Percentiles rank a stretch among this genome's conserved stretches.
Evolutionary conservation across 1,284 basidiomycete species (phyloP).

Genomic region (Volvariella volvacea): DNA sequence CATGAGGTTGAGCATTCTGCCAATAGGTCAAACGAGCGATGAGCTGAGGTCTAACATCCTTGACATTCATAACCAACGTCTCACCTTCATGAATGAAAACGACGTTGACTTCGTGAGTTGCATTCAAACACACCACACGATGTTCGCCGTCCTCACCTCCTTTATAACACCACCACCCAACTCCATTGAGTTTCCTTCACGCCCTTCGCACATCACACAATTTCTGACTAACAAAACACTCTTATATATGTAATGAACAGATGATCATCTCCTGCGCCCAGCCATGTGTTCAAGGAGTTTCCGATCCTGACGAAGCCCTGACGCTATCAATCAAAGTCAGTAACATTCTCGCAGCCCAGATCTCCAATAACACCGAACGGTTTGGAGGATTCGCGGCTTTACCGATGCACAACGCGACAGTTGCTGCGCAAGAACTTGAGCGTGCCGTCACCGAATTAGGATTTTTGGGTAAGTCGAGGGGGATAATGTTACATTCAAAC

Average conservation of each 20-base stretch:
- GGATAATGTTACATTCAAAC: too few species aligned
- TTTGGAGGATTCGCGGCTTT: slow-evolving; percentile 37
- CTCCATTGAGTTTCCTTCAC: too few species aligned
- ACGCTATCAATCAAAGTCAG: slow-evolving; percentile 27
- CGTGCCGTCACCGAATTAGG: slow-evolving; percentile 34
- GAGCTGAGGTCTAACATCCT: slow-evolving; percentile 26
- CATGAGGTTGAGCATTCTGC: background rate
- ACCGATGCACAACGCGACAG: slow-evolving; percentile 38
- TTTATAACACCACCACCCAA: background rate
- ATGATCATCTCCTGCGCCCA: slow-evolving; percentile 34
- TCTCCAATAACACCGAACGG: slow-evolving; percentile 31
- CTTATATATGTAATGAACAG: slow-evolving; percentile 12
- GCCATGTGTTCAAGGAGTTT: slow-evolving; percentile 34
- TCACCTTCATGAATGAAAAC: slow-evolving; percentile 30
- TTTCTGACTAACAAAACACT: background rate
- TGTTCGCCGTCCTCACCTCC: background rate
- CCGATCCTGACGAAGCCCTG: slow-evolving; percentile 26
- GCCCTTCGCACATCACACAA: too few species aligned
- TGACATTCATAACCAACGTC: slow-evolving; percentile 29
- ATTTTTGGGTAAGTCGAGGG: too few species aligned
- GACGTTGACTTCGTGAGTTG: slow-evolving; percentile 30
- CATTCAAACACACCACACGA: background rate
- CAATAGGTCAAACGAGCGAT: slow-evolving; percentile 20
- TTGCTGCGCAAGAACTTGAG: slow-evolving; percentile 32
- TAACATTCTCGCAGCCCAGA: slow-evolving; percentile 26